Evolutionary conservation across 1,284 basidiomycete species (phyloP), one percentile per base, ranked within the genome.

Genomic region (Kwoniella shivajii): DNA sequence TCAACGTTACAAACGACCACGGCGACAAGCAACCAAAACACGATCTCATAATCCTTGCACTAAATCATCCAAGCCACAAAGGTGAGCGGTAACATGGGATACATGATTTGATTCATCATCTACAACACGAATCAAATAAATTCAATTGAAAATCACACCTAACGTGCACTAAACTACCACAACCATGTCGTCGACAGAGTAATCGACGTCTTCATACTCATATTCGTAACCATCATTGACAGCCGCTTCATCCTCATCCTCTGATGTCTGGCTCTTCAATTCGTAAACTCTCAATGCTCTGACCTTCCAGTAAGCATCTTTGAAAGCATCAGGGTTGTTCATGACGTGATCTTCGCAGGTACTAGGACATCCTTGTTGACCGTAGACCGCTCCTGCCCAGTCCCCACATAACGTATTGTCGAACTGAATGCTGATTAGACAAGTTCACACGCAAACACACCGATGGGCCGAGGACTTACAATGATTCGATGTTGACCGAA

Each of bases 351-450:
- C 44, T 29, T 57, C 44, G 41, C 54, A 60, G 18, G 49, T 56
- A 2, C 49, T 42, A 14, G 56, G 52, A 48, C 60, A 64, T 22
- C 50, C 56, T 26, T 54, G 44, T 24, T 26, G 33, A 10, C 14
- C 18, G n/a, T 48, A 49, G 80, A 65, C 55, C 6, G 42, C 37
- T 20, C 71, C 71, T 7, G 71, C 69, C 82, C 83, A 85, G 58
- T 76, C 76, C 24, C 85, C 77, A 57, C 89, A 90, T 11, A 90
- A 82, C 1, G 88, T 87, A 58, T 88, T 88, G 71, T 87, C 84
- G 62, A 90, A 43, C 44, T 47, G 26, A 9, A 6, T 1, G 4
- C 5, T 9, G 16, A 10, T 37, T 10, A 27, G 13, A 14, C 29
- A 9, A 3, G n/a, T 4, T 38, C 18, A 45, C 20, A 20, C 3